phyloP scores from a whole-genome alignment of 768 basidiomycete species.

The Hygrophorus pudorinus region DNA sequence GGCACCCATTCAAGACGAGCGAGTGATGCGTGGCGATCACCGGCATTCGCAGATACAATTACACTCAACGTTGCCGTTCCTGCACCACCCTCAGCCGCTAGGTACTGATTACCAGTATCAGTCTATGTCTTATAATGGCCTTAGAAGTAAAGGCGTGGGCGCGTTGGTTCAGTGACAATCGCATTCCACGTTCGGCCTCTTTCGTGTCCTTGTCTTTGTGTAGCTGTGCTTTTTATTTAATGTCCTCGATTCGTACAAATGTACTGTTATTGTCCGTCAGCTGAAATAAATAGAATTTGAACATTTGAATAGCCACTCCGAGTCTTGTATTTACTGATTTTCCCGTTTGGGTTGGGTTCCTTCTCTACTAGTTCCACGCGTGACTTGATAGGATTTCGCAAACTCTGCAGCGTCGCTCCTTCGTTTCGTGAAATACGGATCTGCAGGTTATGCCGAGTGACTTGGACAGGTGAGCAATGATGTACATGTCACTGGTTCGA shows the following conservation, averaged over 20 bases:
- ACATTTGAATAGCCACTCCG: neutral
- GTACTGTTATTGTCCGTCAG: too few species aligned
- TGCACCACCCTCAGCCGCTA: constrained; percentile 31
- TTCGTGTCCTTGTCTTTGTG: neutral
- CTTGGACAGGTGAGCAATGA: constrained; percentile 38
- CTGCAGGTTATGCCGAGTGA: constrained; percentile 37
- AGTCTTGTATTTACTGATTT: neutral
- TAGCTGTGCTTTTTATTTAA: neutral
- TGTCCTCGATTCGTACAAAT: neutral
- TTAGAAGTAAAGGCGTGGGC: constrained; percentile 22
- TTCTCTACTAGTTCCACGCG: too few species aligned
- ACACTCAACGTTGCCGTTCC: constrained; percentile 17
- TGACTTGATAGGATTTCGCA: too few species aligned
- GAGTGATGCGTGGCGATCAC: constrained; percentile 23
- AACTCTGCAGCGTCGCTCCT: too few species aligned
- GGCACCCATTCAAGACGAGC: constrained; percentile 43
- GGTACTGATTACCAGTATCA: constrained; percentile 32
- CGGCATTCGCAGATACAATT: neutral
- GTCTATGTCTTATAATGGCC: too few species aligned
- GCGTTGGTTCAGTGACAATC: constrained; percentile 24
- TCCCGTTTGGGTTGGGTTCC: neutral
- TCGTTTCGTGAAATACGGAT: neutral
- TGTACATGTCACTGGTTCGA: constrained; percentile 4
- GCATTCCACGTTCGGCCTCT: neutral
- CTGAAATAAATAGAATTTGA: too few species aligned